These are phyloP conservation scores for Penium margaritaceum DNA, from an alignment of 139 green algal species.

Conservation along the genomic window DNA sequence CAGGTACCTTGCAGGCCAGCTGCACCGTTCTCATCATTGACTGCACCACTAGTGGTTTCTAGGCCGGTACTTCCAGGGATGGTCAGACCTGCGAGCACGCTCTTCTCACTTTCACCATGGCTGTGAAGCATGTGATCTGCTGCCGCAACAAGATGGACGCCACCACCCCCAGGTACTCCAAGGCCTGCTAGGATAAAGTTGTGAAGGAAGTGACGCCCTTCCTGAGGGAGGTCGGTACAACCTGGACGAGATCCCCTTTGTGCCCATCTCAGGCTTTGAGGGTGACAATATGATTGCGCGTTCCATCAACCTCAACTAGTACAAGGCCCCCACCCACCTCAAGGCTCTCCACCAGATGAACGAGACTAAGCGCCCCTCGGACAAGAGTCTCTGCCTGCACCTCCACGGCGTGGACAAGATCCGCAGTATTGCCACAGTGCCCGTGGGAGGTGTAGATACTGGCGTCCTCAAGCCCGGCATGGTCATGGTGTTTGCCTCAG, in stretches of 20 bases:
- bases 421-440: constrained; percentile 95
- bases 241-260: constrained; percentile 75
- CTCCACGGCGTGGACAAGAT: constrained; percentile 95
- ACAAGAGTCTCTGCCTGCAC: constrained; percentile 46
- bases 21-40: constrained; percentile 80
- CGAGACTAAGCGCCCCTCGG: constrained; percentile 43
- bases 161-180: constrained; percentile 80
- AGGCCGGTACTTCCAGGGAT: constrained; percentile 58
- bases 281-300: constrained; percentile 98
- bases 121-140: constrained; percentile 94
- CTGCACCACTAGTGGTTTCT: constrained; percentile 59
- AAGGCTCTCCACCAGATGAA: constrained; percentile 52
- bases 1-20: constrained; percentile 57
- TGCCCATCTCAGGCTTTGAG: constrained; percentile 98
- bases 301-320: constrained; percentile 90
- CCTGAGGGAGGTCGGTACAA: constrained; percentile 78
- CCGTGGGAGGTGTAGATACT: constrained; percentile 93
- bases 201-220: constrained; percentile 88
- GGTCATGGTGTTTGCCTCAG: constrained; percentile 68
- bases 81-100: constrained; percentile 99
- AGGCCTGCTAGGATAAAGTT: constrained; percentile 93
- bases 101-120: constrained; percentile 90
- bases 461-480: constrained; percentile 85
- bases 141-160: constrained; percentile 64
- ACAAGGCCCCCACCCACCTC: constrained; percentile 71